phyloP scores from a whole-genome alignment of 192 early-diverging fungal genomes.

The Coemansia sp. region DNA sequence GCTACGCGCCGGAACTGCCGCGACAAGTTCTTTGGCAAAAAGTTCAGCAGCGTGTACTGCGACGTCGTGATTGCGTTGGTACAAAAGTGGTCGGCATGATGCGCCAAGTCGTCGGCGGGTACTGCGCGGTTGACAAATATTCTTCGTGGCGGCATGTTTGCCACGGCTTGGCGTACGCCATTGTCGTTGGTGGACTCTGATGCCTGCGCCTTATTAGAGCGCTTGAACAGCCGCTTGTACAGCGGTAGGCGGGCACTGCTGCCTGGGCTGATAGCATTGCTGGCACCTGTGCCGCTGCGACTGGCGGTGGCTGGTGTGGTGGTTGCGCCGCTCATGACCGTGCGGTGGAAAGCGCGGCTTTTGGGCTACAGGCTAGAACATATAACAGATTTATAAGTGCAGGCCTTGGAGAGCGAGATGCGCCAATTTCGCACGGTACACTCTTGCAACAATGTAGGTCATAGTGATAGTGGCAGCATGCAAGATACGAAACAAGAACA shows the following conservation, averaged over 20 bases:
- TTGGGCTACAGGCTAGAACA: not conserved
- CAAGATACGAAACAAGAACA: not conserved
- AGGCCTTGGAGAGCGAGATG: not conserved
- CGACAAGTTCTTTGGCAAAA: conserved; percentile 94
- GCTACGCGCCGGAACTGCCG: conserved; percentile 96
- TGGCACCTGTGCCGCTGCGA: not conserved
- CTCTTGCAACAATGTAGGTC: not conserved
- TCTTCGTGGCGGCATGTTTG: conserved; percentile 33
- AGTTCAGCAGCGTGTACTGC: conserved; percentile 89
- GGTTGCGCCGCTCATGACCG: conserved; percentile 6
- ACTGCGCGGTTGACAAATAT: conserved; percentile 70
- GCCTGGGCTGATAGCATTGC: not conserved
- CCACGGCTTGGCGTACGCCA: conserved; percentile 31
- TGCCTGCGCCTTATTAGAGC: conserved; percentile 6
- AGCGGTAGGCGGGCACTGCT: conserved; percentile 15
- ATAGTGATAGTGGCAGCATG: not conserved
- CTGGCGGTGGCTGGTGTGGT: not conserved
- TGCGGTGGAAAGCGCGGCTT: not conserved
- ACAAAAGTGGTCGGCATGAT: conserved; percentile 63
- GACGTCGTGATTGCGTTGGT: conserved; percentile 88
- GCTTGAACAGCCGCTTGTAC: conserved; percentile 25
- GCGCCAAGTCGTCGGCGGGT: conserved; percentile 59
- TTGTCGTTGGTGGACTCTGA: conserved; percentile 20
- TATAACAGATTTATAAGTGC: not conserved
- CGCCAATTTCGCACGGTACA: not conserved